Base-by-base conservation (phyloP, 73 alveolate species). In the Diophrys sp. region DNA sequence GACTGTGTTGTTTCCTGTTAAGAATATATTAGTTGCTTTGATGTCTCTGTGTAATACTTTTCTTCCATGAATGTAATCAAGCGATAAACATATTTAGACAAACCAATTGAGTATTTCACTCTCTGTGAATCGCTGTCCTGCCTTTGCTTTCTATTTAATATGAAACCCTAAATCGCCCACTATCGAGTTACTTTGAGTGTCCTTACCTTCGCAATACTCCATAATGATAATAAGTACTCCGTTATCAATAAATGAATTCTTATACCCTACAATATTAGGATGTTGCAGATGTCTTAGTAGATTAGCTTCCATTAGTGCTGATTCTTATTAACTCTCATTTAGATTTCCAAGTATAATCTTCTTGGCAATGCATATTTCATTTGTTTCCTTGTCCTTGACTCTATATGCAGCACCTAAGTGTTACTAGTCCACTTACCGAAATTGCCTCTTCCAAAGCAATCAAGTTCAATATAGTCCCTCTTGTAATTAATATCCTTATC, bases 1-100 rank as follows among this genome's bases (percentile, higher is more conserved):
- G 0, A 96, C 98, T 34, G 95, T 85, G 79, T 95, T 95, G 80
- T 96, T 94, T 71, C 97, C 96, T 75, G 98, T 96, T 30, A 96
- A 81, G 87, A 96, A 96, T 31, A 96, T 94, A 80, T 96, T 96
- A 70, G 90, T 89, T n/a, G 98, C 89, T 74, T 96, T 96, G 29
- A 96, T 87, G 84, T 96, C 99, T 75, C 99, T 80, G 89, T 96
- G 99, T 76, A 96, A 81, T 18, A 96, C 93, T 82, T 93, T 96
- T 67, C 97, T 81, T n/a, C 94, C 96, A 81, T 96, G 99, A 56
- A 96, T 89, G 67, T 89, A 89, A 44, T 89, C 91, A n/a, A 92
- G 87, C 31, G 98, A 91, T 31, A 92, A 70, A 30, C 90, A 82
- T 28, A 84, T 66, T 71, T 92, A 75, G 32, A 89, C 83, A 78